Evolutionary conservation across 169 alveolate genomes (phyloP).

Genomic region (Perkinsus chesapeaki): DNA sequence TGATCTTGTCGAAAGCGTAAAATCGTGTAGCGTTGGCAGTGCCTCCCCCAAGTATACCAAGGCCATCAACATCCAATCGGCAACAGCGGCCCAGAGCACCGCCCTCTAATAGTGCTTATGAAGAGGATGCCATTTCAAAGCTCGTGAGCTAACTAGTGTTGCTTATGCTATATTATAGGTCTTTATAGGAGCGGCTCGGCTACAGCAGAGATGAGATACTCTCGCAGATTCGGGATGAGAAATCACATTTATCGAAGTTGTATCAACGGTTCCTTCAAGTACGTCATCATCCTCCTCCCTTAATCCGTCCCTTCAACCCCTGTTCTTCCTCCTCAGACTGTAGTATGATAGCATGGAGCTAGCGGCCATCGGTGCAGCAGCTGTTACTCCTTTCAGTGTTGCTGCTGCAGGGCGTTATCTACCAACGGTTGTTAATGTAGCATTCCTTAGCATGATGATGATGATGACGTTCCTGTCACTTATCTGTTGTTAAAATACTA

Average conservation of each 20-base stretch:
- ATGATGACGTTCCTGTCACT: no score
- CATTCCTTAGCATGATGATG: no score
- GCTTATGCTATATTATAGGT: background rate
- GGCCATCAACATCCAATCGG: background rate
- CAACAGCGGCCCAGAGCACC: background rate
- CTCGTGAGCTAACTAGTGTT: background rate
- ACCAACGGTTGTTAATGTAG: no score
- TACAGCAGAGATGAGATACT: background rate
- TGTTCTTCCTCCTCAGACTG: background rate
- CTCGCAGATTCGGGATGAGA: background rate
- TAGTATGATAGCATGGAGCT: no score
- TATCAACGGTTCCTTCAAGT: background rate
- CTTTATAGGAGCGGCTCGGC: background rate
- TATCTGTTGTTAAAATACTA: no score
- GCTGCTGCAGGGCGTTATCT: no score
- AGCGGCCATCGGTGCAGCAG: no score
- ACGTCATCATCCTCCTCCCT: background rate
- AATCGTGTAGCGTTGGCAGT: background rate
- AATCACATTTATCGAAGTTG: background rate
- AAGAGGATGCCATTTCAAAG: background rate
- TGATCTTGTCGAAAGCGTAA: no score
- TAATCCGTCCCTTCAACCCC: background rate
- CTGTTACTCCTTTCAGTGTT: no score
- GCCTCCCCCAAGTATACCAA: background rate
- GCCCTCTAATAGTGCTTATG: no score